Evolutionary conservation across 495 filamentous ascomycete species (phyloP).

Genomic region (Penicillium ochrochloron): DNA sequence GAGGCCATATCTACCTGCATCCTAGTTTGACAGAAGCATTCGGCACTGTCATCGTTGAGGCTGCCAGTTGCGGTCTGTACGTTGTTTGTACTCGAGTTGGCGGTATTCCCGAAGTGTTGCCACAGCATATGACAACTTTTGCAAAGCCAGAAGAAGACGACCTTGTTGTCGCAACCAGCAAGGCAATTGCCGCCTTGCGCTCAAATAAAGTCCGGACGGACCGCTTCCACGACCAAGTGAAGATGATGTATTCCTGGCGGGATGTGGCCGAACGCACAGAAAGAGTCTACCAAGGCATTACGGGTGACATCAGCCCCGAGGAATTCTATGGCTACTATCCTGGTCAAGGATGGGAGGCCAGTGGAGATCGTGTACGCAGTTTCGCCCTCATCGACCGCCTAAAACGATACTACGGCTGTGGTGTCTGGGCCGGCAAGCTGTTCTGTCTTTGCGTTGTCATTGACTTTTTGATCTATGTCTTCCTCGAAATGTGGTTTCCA

Average conservation of each 20-base stretch:
- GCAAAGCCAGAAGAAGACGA: constrained; percentile 72
- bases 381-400: constrained; percentile 92
- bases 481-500: constrained; percentile 86
- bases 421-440: constrained; percentile 98
- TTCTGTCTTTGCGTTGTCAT: constrained; percentile 95
- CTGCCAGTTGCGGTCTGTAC: constrained; percentile 91
- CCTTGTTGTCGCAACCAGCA: constrained; percentile 71
- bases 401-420: constrained; percentile 97
- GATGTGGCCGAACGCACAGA: constrained; percentile 93
- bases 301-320: constrained; percentile 76
- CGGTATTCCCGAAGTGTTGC: constrained; percentile 94
- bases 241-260: constrained; percentile 97
- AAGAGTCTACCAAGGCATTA: constrained; percentile 91
- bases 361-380: constrained; percentile 76
- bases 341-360: constrained; percentile 65
- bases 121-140: constrained; percentile 87
- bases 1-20: constrained; percentile 95
- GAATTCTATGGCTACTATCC: constrained; percentile 84
- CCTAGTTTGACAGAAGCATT: constrained; percentile 96
- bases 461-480: constrained; percentile 85
- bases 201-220: constrained; percentile 91
- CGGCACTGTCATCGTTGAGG: constrained; percentile 96
- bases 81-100: constrained; percentile 96
- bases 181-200: constrained; percentile 88
- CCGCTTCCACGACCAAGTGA: constrained; percentile 93